Base-by-base conservation (phyloP, 2,329 filamentous ascomycete genomes). In the Canariomyces notabilis region DNA sequence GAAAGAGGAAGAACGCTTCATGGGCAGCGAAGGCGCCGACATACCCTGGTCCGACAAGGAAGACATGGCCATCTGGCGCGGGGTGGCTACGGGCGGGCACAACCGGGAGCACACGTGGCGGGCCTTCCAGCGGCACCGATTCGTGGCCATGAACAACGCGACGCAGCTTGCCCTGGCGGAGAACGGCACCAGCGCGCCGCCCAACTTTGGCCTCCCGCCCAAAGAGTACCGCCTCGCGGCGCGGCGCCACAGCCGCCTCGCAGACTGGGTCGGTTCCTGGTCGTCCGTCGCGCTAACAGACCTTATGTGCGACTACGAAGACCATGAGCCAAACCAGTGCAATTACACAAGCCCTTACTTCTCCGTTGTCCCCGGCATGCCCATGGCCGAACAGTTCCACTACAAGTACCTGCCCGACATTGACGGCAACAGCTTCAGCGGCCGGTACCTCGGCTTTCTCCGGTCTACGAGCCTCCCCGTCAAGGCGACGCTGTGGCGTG, bases 401-500 rank as follows among this genome's bases (percentile, higher is more conserved):
- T 70, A 73, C 66, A 90, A 89, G 61, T 87, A 79, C 59, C 71
- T 91, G 2, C 79, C 84, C 0, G 87, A 93, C 61, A 76, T 91
- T 46, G 87, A 91, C 63, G 87, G 87, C 22, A 82, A 85, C 66
- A 80, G 75, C 2, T 85, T 85, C 59, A 83, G 78, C 20, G 83
- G 82, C 1, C 76, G 83, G 5, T 87, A 83, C 58, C 73, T 82
- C 4, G 79, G 77, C 0, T 89, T 90, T 61, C 68, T 91, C 19
- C 73, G 77, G 26, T 85, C 80, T 22, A 85, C 79, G 2, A 82
- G 78, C 14, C 64, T 90, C 7, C 84, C 84, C 0, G 79, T 93
- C 67, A 93, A 91, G 67, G 79, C 83, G 5, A 89, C 87, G 0
- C 70, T 91, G 18, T 93, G 83, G 67, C 75, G 78, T 16, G 87